Evolutionary conservation across 2,329 filamentous ascomycete genomes (phyloP).

Genomic region (Botrytis tulipae): DNA sequence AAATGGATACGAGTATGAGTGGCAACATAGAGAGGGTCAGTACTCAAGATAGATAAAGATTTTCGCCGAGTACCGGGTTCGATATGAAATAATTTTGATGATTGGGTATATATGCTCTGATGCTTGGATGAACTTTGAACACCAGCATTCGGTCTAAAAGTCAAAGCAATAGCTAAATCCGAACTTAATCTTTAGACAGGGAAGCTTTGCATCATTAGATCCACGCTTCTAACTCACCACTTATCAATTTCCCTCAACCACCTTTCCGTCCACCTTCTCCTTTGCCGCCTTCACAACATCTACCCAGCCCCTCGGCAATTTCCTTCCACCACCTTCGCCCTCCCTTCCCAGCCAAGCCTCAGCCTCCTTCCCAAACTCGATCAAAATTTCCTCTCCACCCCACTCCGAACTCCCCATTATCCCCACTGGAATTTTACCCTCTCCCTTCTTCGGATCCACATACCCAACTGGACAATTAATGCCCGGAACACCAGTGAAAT

Average conservation of each 20-base stretch:
- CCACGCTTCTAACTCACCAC: background rate
- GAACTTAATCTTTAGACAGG: background rate
- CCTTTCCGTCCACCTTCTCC: constrained; percentile 53
- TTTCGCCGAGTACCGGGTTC: background rate
- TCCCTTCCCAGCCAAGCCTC: constrained; percentile 55
- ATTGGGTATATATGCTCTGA: background rate
- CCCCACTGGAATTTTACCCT: constrained; percentile 60
- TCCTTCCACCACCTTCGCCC: constrained; percentile 48
- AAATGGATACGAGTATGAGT: background rate
- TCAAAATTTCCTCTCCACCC: constrained; percentile 62
- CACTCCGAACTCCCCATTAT: constrained; percentile 65
- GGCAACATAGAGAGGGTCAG: background rate
- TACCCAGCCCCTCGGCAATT: constrained; percentile 54
- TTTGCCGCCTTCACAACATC: constrained; percentile 51
- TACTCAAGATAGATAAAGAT: background rate
- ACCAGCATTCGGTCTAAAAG: background rate
- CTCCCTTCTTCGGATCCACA: constrained; percentile 42
- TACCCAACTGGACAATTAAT: constrained; percentile 76
- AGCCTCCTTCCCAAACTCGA: constrained; percentile 57
- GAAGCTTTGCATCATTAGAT: background rate
- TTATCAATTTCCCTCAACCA: constrained; percentile 30
- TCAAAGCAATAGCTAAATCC: background rate
- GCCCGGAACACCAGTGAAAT: constrained; percentile 75
- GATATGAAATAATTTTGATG: background rate
- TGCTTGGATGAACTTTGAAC: background rate